Evolutionary conservation across 495 filamentous ascomycete genomes (phyloP).

Genomic region (Lasiosphaeria miniovina): DNA sequence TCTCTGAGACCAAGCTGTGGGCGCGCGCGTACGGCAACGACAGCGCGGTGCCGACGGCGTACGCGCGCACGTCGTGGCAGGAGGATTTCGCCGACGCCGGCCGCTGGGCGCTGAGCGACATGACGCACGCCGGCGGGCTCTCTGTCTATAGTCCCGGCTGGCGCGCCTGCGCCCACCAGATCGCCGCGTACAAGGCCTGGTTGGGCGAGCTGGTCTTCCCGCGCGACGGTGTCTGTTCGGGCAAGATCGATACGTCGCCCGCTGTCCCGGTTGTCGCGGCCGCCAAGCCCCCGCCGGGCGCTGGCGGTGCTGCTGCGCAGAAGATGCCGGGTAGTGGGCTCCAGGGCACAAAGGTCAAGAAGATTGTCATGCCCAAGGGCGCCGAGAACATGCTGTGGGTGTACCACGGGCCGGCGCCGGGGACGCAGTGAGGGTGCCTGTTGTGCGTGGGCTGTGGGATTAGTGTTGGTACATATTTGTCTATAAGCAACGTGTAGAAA

Average conservation of each 20-base stretch:
- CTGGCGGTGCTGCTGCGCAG: neutral
- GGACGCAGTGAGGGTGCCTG: no score
- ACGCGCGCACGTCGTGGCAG: conserved; percentile 16
- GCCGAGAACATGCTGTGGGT: conserved; percentile 5
- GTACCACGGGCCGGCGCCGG: neutral
- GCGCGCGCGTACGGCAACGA: conserved; percentile 7
- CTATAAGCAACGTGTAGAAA: no score
- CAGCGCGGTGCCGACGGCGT: conserved; percentile 18
- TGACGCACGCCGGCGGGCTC: conserved; percentile 13
- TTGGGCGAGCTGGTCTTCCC: conserved; percentile 17
- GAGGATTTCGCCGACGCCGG: conserved; percentile 28
- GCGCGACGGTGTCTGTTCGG: conserved; percentile 4
- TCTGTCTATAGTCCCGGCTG: conserved; percentile 15
- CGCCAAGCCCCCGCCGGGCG: neutral
- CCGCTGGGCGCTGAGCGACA: conserved; percentile 21
- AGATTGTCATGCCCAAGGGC: neutral
- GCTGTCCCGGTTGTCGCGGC: neutral
- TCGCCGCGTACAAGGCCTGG: conserved; percentile 9
- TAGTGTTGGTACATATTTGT: no score
- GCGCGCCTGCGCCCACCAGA: conserved; percentile 13
- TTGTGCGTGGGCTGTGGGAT: no score
- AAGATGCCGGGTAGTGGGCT: neutral
- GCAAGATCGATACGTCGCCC: conserved; percentile 5
- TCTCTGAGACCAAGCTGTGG: conserved; percentile 17
- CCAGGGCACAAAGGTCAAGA: conserved; percentile 1